Evolutionary conservation across 768 basidiomycete genomes (phyloP).

Genomic region (Holtermannia corniformis): DNA sequence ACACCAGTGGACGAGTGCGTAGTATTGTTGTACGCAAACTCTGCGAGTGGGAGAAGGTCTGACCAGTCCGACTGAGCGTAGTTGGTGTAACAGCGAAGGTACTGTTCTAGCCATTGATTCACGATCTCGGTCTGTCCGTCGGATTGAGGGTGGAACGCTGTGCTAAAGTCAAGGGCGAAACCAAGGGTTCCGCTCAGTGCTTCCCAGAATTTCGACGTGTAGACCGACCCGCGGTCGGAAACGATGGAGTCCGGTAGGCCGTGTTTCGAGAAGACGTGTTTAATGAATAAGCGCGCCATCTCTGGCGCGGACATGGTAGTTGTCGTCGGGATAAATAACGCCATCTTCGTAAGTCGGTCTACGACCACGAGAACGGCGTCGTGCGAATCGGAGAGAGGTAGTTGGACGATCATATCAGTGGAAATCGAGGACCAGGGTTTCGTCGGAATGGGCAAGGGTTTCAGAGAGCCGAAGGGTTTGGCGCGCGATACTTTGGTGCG

Average conservation of each 20-base stretch:
- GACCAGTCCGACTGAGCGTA: conserved; percentile 42
- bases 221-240: conserved; percentile 29
- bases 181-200: conserved; percentile 37
- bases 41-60: conserved; percentile 29
- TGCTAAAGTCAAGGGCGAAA: conserved; percentile 41
- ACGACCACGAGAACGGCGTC: neutral
- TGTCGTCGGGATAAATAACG: neutral
- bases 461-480: conserved; percentile 41
- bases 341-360: neutral
- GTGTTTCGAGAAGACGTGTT: conserved; percentile 16
- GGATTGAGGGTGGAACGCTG: conserved; percentile 47
- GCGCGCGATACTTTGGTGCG: conserved; percentile 41
- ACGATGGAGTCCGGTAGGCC: conserved; percentile 28
- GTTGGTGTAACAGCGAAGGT: conserved; percentile 40
- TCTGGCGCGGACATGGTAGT: too few species aligned
- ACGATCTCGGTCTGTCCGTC: conserved; percentile 45
- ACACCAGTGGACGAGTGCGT: conserved; percentile 27
- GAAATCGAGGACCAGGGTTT: conserved; percentile 37
- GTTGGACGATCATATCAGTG: neutral
- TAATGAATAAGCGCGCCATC: too few species aligned
- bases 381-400: neutral
- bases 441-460: conserved; percentile 29
- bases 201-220: conserved; percentile 36
- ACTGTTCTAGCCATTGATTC: conserved; percentile 45
- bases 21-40: conserved; percentile 13